A percentile compares a stretch with the other conserved stretches of the same genome.
Evolutionary conservation across 2,329 filamentous ascomycete species (phyloP).

Genomic region (Ceratocystiopsis sp.): DNA sequence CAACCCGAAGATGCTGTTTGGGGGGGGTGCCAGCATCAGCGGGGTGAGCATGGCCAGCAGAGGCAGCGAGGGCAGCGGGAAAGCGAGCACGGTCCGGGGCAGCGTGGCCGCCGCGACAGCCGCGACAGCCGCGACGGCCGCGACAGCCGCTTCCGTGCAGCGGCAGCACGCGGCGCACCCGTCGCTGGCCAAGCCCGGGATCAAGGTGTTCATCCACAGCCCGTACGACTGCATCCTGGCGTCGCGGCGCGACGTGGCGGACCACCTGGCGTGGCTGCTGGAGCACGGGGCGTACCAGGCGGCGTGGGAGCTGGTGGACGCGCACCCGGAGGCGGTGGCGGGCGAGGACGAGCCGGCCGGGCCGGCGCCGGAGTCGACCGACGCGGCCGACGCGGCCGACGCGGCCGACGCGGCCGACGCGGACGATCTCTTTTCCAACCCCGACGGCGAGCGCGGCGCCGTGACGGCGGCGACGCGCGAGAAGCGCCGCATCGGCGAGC

Average conservation of each 20-base stretch:
- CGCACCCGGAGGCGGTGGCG: conserved; percentile 59
- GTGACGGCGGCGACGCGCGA: conserved; percentile 63
- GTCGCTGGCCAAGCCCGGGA: conserved; percentile 35
- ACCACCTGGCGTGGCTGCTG: conserved; percentile 74
- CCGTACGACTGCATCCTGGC: conserved; percentile 94
- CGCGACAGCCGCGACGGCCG: background rate
- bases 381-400: conserved; percentile 14
- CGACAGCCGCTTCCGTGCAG: background rate
- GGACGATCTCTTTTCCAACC: conserved; percentile 57
- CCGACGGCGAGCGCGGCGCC: conserved; percentile 36
- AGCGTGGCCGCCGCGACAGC: no score
- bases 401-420: conserved; percentile 13
- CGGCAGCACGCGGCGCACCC: conserved; percentile 23
- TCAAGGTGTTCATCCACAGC: conserved; percentile 82
- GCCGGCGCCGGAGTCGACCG: conserved; percentile 21
- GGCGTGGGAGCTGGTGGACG: conserved; percentile 78
- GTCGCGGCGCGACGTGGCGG: conserved; percentile 68
- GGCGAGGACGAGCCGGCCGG: no score
- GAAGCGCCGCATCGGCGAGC: conserved; percentile 77
- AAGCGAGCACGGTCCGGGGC: no score
- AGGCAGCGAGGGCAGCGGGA: no score
- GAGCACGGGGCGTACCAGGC: conserved; percentile 66
- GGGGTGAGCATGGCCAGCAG: conserved; percentile 26
- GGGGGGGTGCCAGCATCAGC: conserved; percentile 60
- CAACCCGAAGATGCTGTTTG: conserved; percentile 75